Evolutionary conservation across 352 stramenopile species (phyloP), one percentile per base, ranked within the genome.

Genomic region (Hyaloperonospora brassicae): DNA sequence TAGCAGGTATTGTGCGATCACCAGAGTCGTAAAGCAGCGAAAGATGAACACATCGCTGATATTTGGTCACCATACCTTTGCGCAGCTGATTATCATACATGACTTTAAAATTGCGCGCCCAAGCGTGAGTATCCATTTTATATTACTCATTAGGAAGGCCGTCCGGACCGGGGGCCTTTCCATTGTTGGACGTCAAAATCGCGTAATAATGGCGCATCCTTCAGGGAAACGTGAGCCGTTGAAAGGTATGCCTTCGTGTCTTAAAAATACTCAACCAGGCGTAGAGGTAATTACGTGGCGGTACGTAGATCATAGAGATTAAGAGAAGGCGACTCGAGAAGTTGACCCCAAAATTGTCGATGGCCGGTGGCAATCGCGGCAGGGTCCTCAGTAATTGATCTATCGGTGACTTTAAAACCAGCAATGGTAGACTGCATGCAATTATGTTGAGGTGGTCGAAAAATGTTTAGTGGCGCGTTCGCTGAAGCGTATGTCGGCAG

Each of bases 121-220:
- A 55, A 2, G 45, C 25, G 22, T 11, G 45, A 1, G 49, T 36
- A 2, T 30, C 36, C 11, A 58, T 1, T 40, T 64, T 59, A 46
- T 64, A 64, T 45, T 64, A 64, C 12, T 63, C 49, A 7, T 58
- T 55, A 0, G 56, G 50, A 0, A 63, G 22, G 7, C 50, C 50
- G 7, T 63, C 56, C 0, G 55, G 50, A 4, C 49, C 56, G 3
- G 43, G 49, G 0, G 49, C 57, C 22, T 59, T 59, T 13, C 47
- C 46, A 11, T 56, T 42, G 21, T 31, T 40, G 3, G 50, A 64
- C 9, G 39, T 50, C 50, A 46, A 53, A 31, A 64, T 64, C 14
- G 57, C 51, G 31, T 47, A 59, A 22, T 53, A 56, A 4, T 59
- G 50, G 50, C 1, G 57, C 50, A 12, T 64, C 40, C 12, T 59